Conservation (phyloP, 768 basidiomycete genomes). For the Leccinum broughii region DNA sequence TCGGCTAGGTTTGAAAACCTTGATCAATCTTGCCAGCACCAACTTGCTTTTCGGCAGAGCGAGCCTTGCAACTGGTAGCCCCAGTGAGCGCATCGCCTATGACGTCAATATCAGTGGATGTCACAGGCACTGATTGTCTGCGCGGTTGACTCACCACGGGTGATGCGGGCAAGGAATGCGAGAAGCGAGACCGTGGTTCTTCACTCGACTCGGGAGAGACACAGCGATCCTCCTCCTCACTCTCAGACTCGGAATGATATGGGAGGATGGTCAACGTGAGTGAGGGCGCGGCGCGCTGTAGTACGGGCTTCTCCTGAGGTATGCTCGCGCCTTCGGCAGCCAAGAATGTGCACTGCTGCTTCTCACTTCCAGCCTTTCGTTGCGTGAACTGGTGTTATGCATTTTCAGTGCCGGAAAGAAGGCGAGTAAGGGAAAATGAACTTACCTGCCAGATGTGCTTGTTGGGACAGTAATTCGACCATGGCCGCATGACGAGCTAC, state of each 20-base stretch:
- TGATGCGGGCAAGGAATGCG: conserved; percentile 15
- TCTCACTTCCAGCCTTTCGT: background rate
- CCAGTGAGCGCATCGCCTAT: conserved; percentile 7
- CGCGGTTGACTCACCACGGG: conserved; percentile 16
- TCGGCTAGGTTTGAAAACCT: conserved; percentile 3
- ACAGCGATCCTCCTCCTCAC: background rate
- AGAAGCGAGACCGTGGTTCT: conserved; percentile 26
- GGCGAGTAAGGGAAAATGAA: background rate
- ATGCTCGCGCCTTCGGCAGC: conserved; percentile 19
- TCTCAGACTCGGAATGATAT: background rate
- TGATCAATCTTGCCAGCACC: conserved; percentile 15
- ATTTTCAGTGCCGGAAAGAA: background rate
- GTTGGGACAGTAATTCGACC: background rate
- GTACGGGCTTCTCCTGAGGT: conserved; percentile 14
- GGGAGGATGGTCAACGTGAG: conserved; percentile 6
- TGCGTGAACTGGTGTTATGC: background rate
- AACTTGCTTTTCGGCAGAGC: conserved; percentile 13
- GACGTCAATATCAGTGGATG: background rate
- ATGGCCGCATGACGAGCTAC: conserved; percentile 5
- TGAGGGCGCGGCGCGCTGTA: conserved; percentile 1
- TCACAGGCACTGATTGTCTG: background rate
- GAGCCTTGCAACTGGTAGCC: background rate
- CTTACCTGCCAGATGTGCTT: conserved; percentile 10
- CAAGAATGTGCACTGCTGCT: conserved; percentile 18
- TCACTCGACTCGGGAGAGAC: conserved; percentile 10